phyloP scores from a whole-genome alignment of 2,329 filamentous ascomycete species.

The Fusarium pseudograminearum region DNA sequence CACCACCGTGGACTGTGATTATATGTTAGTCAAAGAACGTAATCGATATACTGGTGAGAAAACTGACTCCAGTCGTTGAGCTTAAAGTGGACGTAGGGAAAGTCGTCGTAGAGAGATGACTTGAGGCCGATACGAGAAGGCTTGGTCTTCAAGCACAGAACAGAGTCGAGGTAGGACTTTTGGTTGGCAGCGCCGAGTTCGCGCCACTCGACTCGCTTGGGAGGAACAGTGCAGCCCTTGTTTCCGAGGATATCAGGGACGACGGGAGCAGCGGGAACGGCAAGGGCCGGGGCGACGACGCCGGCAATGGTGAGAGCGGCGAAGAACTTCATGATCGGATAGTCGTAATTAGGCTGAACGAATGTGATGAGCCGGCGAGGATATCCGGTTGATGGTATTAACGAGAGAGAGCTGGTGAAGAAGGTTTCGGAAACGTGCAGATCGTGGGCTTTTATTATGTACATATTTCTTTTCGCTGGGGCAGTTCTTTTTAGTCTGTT shows the following conservation, averaged over 20 bases:
- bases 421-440: background rate
- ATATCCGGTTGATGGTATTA: background rate
- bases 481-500: background rate
- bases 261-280: background rate
- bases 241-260: background rate
- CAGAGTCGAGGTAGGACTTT: slow-evolving; percentile 10
- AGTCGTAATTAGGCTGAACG: background rate
- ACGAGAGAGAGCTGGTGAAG: background rate
- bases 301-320: background rate
- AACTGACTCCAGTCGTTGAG: slow-evolving; percentile 4
- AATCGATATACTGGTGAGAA: rapidly evolving
- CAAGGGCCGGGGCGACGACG: background rate
- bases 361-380: background rate
- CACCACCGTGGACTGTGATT: background rate
- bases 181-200: background rate
- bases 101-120: slow-evolving; percentile 16
- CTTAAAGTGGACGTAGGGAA: slow-evolving; percentile 6
- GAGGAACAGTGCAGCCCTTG: background rate
- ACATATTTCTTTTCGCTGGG: too few species aligned
- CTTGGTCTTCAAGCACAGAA: slow-evolving; percentile 21
- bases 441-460: background rate
- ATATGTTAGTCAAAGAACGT: background rate
- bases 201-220: slow-evolving; percentile 18
- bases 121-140: slow-evolving; percentile 19
- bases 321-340: slow-evolving; percentile 3